A percentile compares a stretch with the other conserved stretches of the same genome.
These are phyloP conservation scores for Meyerozyma guilliermondii DNA, from an alignment of 1,139 yeast species.

Conservation along the genomic window DNA sequence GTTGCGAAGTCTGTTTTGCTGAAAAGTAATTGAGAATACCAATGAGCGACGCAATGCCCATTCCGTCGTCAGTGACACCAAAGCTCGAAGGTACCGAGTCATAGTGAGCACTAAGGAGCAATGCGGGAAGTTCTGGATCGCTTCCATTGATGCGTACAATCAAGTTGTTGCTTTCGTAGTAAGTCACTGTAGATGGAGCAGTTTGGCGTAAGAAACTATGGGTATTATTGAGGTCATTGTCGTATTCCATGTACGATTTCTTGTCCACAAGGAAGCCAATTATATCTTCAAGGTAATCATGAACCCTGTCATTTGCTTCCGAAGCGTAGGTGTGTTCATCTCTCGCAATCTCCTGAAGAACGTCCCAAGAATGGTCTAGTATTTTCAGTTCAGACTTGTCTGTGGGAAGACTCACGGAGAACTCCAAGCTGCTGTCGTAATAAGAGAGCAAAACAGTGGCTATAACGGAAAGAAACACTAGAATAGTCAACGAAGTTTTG, in stretches of 20 bases:
- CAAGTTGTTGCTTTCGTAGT: constrained; percentile 77
- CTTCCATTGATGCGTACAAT: constrained; percentile 68
- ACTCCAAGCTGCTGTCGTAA: constrained; percentile 32
- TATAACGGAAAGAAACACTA: constrained; percentile 40
- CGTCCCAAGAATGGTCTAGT: constrained; percentile 55
- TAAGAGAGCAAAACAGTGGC: constrained; percentile 25
- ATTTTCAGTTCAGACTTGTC: constrained; percentile 31
- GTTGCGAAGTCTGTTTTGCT: constrained; percentile 37
- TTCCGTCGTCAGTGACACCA: constrained; percentile 93
- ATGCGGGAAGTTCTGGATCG: constrained; percentile 52
- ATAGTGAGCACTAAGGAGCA: constrained; percentile 78
- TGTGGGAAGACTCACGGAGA: constrained; percentile 36
- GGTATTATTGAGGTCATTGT: constrained; percentile 43
- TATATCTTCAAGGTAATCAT: constrained; percentile 53
- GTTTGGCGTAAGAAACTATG: constrained; percentile 41
- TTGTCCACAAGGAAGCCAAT: constrained; percentile 28
- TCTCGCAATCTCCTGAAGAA: constrained; percentile 61
- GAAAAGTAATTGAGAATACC: constrained; percentile 58
- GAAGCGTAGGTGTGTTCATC: constrained; percentile 77
- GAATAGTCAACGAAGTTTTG: constrained; percentile 52
- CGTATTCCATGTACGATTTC: constrained; percentile 41
- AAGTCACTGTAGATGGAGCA: constrained; percentile 42
- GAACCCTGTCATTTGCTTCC: constrained; percentile 69
- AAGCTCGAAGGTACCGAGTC: constrained; percentile 85
- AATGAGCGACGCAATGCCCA: constrained; percentile 80